Conservation (phyloP, 1,284 basidiomycete genomes). For the Ustilago hordei region DNA sequence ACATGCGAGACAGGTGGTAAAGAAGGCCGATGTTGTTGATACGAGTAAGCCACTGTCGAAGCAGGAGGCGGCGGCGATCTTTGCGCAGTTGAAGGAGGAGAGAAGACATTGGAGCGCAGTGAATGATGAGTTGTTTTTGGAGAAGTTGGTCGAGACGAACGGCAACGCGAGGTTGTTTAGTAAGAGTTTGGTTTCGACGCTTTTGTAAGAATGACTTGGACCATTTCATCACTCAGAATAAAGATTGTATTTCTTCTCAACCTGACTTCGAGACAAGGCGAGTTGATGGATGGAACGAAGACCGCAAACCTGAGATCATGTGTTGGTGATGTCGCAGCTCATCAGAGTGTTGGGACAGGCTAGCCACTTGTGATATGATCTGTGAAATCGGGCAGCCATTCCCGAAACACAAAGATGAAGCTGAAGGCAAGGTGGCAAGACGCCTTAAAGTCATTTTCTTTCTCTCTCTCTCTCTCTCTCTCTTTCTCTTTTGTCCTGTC, state of each 20-base stretch:
- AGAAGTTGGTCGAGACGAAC: slow-evolving; percentile 62
- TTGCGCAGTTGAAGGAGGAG: slow-evolving; percentile 53
- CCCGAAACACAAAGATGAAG: background rate
- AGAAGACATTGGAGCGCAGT: slow-evolving; percentile 46
- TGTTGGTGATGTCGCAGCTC: too few species aligned
- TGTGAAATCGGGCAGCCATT: background rate
- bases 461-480: too few species aligned
- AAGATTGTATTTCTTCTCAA: background rate
- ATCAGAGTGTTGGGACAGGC: background rate
- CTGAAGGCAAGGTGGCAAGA: background rate
- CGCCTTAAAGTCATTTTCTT: background rate
- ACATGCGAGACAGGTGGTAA: slow-evolving; percentile 33
- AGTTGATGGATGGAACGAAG: too few species aligned
- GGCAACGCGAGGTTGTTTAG: slow-evolving; percentile 60
- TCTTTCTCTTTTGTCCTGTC: background rate
- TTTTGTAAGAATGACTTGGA: slow-evolving; percentile 26
- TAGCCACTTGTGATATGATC: background rate
- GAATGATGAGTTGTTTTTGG: slow-evolving; percentile 63
- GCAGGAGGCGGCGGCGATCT: slow-evolving; percentile 52
- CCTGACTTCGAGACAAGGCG: background rate
- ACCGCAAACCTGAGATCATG: too few species aligned
- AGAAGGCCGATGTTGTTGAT: slow-evolving; percentile 32
- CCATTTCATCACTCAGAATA: background rate
- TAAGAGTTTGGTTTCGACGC: slow-evolving; percentile 46
- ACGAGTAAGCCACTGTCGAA: slow-evolving; percentile 35